Evolutionary conservation across 192 early-diverging fungal genomes (phyloP), one percentile per base, ranked within the genome.

Genomic region (Gamsiella multidivaricata): DNA sequence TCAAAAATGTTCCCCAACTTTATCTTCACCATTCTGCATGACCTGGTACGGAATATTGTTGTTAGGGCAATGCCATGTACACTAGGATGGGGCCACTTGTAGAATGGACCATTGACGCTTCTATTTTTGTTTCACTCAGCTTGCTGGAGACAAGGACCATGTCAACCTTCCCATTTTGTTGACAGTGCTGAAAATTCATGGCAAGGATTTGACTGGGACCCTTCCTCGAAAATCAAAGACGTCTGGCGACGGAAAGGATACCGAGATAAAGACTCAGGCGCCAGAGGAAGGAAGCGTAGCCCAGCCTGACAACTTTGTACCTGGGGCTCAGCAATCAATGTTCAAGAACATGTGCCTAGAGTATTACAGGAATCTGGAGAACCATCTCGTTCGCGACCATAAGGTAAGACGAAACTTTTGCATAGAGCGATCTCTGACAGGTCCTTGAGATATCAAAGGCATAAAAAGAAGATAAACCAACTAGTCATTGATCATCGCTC

Each of bases 361-460:
- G 11, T 95, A 95, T 50, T 93, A 84, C 70, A 79, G 85, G 12
- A 61, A 82, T 0, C 65, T 92, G 2, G 84, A 82, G n/a, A 70
- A 63, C 7, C 88, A 91, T 78, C 75, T 95, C 0, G 62, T 91
- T 14, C 85, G 83, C 31, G 90, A 92, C 49, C 92, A 93, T 67
- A 86, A 89, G 70, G 88, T 90, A 71, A 23, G 31, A 20, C 28
- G 36, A 36, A 22, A 37, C 1, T 12, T 32, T 36, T 20, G 18
- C 15, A 15, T 37, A 3, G 4, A 36, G 12, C 5, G 32, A 20
- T 6, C 47, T 22, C 11, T 20, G 20, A 50, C n/a, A 53, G 5
- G 22, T 31, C 23, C 10, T 32, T n/a, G n/a, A n/a, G n/a, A n/a
- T n/a, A n/a, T n/a, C n/a, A n/a, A n/a, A n/a, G n/a, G n/a, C n/a